phyloP scores from a whole-genome alignment of 1,284 basidiomycete species.

The Heterobasidion annosum region DNA sequence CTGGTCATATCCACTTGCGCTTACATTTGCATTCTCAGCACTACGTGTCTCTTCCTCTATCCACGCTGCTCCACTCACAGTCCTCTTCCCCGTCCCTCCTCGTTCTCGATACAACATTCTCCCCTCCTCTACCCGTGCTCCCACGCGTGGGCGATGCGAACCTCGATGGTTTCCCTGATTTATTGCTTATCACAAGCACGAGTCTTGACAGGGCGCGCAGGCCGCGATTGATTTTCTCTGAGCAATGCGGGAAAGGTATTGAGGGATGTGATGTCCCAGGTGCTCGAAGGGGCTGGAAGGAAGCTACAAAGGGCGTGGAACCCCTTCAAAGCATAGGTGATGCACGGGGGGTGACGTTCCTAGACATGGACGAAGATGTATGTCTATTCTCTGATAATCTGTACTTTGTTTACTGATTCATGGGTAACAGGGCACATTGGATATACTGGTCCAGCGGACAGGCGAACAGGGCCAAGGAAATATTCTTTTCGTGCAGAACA shows the following conservation, averaged over 20 bases:
- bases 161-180: slow-evolving; percentile 92
- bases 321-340: slow-evolving; percentile 65
- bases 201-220: slow-evolving; percentile 21
- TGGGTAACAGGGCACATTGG: slow-evolving; percentile 73
- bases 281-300: slow-evolving; percentile 54
- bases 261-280: slow-evolving; percentile 43
- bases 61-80: slow-evolving; percentile 44
- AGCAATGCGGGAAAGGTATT: slow-evolving; percentile 52
- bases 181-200: slow-evolving; percentile 61
- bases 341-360: slow-evolving; percentile 71
- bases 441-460: slow-evolving; percentile 84
- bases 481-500: slow-evolving; percentile 89
- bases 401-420: slow-evolving; percentile 8
- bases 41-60: slow-evolving; percentile 60
- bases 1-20: background rate
- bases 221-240: slow-evolving; percentile 59
- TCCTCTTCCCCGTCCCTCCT: slow-evolving; percentile 48
- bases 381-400: slow-evolving; percentile 18
- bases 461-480: slow-evolving; percentile 56
- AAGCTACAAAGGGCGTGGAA: slow-evolving; percentile 54
- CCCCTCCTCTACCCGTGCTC: slow-evolving; percentile 64
- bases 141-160: slow-evolving; percentile 87
- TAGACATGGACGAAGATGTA: slow-evolving; percentile 96
- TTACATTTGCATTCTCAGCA: slow-evolving; percentile 30
- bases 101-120: slow-evolving; percentile 55